Base-by-base conservation (phyloP, 805 yeast genomes). In the Pichia membranifaciens region DNA sequence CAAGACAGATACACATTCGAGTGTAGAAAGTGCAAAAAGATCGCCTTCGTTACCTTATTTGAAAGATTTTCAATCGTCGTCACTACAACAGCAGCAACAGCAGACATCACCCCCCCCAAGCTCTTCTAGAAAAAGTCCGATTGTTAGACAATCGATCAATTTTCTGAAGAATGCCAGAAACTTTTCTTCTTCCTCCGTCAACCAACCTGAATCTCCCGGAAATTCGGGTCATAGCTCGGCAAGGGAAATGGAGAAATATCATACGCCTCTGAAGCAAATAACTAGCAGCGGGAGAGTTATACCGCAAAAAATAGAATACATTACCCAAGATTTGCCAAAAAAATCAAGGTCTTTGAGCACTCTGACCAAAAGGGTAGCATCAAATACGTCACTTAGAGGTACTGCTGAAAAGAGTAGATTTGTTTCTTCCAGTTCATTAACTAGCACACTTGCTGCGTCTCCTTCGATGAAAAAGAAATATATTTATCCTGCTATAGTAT, bases 401-500 rank as follows among this genome's bases (percentile, higher is more conserved):
- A 54, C 65, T 10, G 63, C 60, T 17, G 62, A 65, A 33, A 61
- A 58, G 53, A 65, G 54, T n/a, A 60, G 59, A 37, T 41, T 56
- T 18, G 46, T 54, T 45, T 38, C 45, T 16, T 55, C 64, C 6
- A 58, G 57, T 29, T 54, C 66, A 2, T 57, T 67, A 0, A 47
- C 62, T 4, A 62, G 73, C 3, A 67, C 71, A 22, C 71, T 73
- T 51, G 72, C 85, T 0, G 64, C 77, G 34, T 67, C 80, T 1
- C 67, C 81, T 2, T 48, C 53, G 1, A 9, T 44, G 3, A 50
- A 31, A 25, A 46, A 45, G 10, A 45, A 28, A 57, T 74, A 15
- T 63, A 90, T 89, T 2, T 89, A 93, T 62, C 96, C 98, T 2
- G 98, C 99, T 0, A 57, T 87, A 58, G 69, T 93, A 17, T 87